A percentile compares a stretch with the other conserved stretches of the same genome.
These are phyloP conservation scores for Plasmodium knowlesi DNA, from an alignment of 169 alveolate species.

Conservation along the genomic window DNA sequence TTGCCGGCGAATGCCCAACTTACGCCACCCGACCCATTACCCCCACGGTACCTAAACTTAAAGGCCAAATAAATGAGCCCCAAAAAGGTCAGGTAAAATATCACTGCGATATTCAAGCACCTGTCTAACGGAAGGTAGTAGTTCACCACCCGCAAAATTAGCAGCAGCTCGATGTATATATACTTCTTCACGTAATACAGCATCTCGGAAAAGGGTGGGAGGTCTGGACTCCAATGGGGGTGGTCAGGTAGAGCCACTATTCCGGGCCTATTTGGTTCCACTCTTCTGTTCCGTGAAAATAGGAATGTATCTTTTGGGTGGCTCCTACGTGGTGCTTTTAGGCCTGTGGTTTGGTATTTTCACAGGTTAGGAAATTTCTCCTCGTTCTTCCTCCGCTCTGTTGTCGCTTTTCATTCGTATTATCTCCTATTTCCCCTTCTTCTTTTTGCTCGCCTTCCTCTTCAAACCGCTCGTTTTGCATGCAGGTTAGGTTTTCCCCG, in stretches of 20 bases:
- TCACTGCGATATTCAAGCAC: slow-evolving; percentile 11
- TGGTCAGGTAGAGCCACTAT: not conserved
- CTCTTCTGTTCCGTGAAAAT: not conserved
- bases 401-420: not conserved
- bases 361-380: not conserved
- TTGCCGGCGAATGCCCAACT: slow-evolving; percentile 18
- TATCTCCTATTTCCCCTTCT: not conserved
- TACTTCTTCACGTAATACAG: slow-evolving; percentile 23
- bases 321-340: not conserved
- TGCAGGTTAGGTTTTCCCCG: not conserved
- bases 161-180: slow-evolving; percentile 34
- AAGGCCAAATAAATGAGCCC: slow-evolving; percentile 46
- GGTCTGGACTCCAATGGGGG: not conserved
- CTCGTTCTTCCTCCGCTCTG: not conserved
- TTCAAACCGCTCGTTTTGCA: not conserved
- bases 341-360: not conserved
- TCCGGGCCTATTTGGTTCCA: not conserved
- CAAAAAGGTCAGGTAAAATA: slow-evolving; percentile 27
- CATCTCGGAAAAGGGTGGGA: not conserved
- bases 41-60: slow-evolving; percentile 30
- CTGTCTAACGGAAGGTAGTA: slow-evolving; percentile 10
- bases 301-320: not conserved
- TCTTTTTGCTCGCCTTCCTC: not conserved
- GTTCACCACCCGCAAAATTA: slow-evolving; percentile 23
- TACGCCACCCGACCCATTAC: not conserved